Conservation (phyloP, 164 flowering plant species). For the Dillenia turbinata region DNA sequence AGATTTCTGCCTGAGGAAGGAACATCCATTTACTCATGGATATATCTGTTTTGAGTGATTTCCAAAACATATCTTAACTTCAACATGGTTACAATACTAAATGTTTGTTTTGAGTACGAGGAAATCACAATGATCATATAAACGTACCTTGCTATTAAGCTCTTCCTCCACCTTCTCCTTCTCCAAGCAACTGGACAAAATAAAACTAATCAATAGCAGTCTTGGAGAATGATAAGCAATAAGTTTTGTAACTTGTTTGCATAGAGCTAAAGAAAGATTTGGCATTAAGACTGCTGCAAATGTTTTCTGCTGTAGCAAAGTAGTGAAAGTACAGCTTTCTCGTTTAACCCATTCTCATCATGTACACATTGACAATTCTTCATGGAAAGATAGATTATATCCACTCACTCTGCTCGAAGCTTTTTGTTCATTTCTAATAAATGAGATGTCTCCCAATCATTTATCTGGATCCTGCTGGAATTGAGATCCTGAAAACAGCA, state of each 20-base stretch:
- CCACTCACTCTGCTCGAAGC: constrained; percentile 59
- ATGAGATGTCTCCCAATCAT: constrained; percentile 24
- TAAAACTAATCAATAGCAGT: background rate
- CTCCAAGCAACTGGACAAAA: constrained; percentile 48
- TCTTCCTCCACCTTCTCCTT: constrained; percentile 48
- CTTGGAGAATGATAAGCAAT: background rate
- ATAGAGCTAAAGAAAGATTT: background rate
- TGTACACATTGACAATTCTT: background rate
- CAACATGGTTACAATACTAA: background rate
- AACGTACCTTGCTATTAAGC: constrained; percentile 53
- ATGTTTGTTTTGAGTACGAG: background rate
- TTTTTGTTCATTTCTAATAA: constrained; percentile 55
- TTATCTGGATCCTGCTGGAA: constrained; percentile 2
- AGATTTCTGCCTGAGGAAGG: background rate
- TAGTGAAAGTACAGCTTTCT: no score
- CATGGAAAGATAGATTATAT: background rate
- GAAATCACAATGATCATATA: background rate
- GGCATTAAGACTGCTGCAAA: background rate
- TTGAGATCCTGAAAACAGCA: no score
- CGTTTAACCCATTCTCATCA: background rate
- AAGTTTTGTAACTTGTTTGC: background rate
- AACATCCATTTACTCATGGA: no score
- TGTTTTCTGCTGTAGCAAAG: background rate
- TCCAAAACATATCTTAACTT: no score
- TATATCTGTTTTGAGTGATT: no score